Evolutionary conservation across 441 rosid species (phyloP).

Genomic region (Euphorbia celastroides): DNA sequence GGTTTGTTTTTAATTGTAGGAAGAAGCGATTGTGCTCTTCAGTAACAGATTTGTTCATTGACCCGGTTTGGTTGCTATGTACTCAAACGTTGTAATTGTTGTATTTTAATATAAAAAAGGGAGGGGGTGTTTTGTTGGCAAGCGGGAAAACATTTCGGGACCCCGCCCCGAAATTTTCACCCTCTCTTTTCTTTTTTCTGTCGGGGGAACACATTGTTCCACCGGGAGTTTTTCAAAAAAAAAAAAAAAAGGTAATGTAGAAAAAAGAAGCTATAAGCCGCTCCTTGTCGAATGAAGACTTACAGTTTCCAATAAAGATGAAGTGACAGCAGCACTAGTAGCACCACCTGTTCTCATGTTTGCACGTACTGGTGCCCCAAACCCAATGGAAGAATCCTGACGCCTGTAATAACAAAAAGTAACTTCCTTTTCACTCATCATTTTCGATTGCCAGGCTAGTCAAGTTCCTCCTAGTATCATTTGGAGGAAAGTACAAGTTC

Average conservation of each 20-base stretch:
- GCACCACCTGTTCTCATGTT: conserved; percentile 86
- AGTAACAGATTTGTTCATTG: too few species aligned
- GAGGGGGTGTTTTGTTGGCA: too few species aligned
- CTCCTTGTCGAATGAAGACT: conserved; percentile 13
- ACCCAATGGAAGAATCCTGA: conserved; percentile 97
- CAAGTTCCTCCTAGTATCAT: background rate
- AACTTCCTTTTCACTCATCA: conserved; percentile 1
- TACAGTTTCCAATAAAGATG: conserved; percentile 91
- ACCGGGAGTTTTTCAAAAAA: too few species aligned
- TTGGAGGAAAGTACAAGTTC: background rate
- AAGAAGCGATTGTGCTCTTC: too few species aligned
- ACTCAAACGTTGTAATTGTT: too few species aligned
- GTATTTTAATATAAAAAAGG: too few species aligned
- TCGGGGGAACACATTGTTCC: too few species aligned
- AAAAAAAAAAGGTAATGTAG: too few species aligned
- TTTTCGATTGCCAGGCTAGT: background rate
- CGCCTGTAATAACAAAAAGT: conserved; percentile 46
- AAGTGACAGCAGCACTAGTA: conserved; percentile 69
- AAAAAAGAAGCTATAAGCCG: conserved; percentile 6
- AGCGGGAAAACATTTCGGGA: too few species aligned
- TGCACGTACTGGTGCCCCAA: conserved; percentile 95
- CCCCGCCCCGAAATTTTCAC: too few species aligned
- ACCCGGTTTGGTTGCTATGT: too few species aligned
- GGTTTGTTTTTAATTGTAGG: too few species aligned
- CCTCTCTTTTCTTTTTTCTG: background rate